These are phyloP conservation scores for Primulina eburnea DNA, from an alignment of 257 asterid species.

Conservation along the genomic window DNA sequence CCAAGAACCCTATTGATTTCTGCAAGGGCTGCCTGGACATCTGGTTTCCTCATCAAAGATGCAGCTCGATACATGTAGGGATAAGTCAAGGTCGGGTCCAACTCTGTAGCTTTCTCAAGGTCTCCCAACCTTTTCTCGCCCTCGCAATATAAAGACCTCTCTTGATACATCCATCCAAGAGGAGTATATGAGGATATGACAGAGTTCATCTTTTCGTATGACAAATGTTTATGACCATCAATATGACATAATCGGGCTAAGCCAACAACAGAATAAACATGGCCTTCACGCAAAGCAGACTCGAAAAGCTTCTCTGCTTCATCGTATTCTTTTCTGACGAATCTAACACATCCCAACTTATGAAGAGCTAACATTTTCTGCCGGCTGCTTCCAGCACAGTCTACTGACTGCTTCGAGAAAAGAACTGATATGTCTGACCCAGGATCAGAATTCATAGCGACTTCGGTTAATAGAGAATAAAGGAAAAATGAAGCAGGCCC, in stretches of 20 bases:
- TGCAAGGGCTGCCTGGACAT: conserved; percentile 67
- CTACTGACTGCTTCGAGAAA: conserved; percentile 62
- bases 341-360: conserved; percentile 70
- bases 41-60: conserved; percentile 78
- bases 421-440: conserved; percentile 56
- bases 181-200: conserved; percentile 60
- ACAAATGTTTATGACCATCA: conserved; percentile 47
- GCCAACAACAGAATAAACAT: conserved; percentile 73
- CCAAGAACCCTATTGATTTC: conserved; percentile 91
- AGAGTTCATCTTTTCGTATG: conserved; percentile 60
- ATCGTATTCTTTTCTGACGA: conserved; percentile 66
- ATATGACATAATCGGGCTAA: conserved; percentile 64
- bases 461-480: conserved; percentile 83
- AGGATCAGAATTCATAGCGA: conserved; percentile 67
- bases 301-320: conserved; percentile 69
- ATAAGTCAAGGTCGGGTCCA: conserved; percentile 92
- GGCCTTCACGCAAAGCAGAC: conserved; percentile 74
- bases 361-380: conserved; percentile 83
- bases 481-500: conserved; percentile 81
- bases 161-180: conserved; percentile 99
- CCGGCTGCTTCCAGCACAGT: conserved; percentile 52
- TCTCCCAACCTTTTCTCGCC: conserved; percentile 55
- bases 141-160: conserved; percentile 80
- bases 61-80: conserved; percentile 99
- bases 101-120: conserved; percentile 75